Percentiles rank a stretch among this genome's conserved stretches.
Evolutionary conservation across 441 rosid genomes (phyloP).

Genomic region (Melastoma candidum): DNA sequence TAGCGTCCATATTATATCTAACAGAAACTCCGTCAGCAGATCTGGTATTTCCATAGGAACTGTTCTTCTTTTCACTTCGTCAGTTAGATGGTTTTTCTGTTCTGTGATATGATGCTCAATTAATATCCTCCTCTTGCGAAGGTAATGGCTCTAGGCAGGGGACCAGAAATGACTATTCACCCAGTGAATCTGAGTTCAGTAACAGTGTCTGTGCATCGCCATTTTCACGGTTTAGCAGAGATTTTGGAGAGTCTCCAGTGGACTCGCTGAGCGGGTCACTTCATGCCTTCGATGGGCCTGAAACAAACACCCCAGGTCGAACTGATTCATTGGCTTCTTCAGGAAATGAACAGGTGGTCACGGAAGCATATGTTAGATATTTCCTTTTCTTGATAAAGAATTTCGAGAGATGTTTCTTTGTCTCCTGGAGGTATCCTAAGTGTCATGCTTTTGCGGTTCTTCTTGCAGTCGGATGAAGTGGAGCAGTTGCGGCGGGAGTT

Average conservation of each 20-base stretch:
- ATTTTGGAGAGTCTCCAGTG: slow-evolving; percentile 22
- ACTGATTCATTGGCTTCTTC: slow-evolving; percentile 21
- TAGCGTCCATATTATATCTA: slow-evolving; percentile 43
- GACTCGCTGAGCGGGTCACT: slow-evolving; percentile 17
- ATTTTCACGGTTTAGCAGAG: slow-evolving; percentile 22
- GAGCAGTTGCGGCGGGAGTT: slow-evolving; percentile 57
- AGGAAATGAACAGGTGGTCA: slow-evolving; percentile 34
- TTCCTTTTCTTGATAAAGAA: neutral
- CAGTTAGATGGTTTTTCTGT: slow-evolving; percentile 4
- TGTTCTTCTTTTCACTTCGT: slow-evolving; percentile 4
- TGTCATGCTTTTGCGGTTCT: neutral
- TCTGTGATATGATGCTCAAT: neutral
- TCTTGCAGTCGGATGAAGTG: slow-evolving; percentile 51
- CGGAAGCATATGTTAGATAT: neutral
- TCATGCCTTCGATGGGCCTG: slow-evolving; percentile 20
- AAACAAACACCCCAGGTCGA: slow-evolving; percentile 13
- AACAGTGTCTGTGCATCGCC: slow-evolving; percentile 25
- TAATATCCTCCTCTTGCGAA: slow-evolving; percentile 14
- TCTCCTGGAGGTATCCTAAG: no score
- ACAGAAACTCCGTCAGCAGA: slow-evolving; percentile 32
- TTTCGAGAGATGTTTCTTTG: slow-evolving; percentile 8
- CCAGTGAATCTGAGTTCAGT: slow-evolving; percentile 23
- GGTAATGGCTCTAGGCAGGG: slow-evolving; percentile 26
- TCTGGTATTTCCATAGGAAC: slow-evolving; percentile 23
- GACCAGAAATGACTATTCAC: slow-evolving; percentile 24